Evolutionary conservation across 148 eudicot genomes (phyloP).

Genomic region (Nepenthes mirabilis): DNA sequence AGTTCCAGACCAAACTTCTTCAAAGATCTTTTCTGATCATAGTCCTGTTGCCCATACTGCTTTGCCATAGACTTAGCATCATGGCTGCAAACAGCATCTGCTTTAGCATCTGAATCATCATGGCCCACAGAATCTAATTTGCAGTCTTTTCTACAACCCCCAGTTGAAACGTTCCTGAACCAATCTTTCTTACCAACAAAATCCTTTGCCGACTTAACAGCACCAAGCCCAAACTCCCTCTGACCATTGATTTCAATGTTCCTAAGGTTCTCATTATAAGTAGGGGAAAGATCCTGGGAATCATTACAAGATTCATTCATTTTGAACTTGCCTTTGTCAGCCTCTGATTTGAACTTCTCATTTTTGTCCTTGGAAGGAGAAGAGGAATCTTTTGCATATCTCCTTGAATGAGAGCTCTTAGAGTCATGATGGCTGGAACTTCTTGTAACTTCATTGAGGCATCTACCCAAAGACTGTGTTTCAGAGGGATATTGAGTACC

Average conservation of each 20-base stretch:
- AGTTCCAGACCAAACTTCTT: conserved; percentile 30
- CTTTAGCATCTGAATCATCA: conserved; percentile 22
- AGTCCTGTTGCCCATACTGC: conserved; percentile 19
- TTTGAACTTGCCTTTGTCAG: conserved; percentile 32
- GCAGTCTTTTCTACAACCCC: conserved; percentile 16
- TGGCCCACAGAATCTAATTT: conserved; percentile 16
- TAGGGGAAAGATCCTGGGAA: conserved; percentile 19
- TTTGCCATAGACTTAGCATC: conserved; percentile 15
- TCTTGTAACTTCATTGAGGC: conserved; percentile 17
- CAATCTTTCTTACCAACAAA: conserved; percentile 13
- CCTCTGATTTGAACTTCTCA: conserved; percentile 18
- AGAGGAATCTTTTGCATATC: conserved; percentile 29
- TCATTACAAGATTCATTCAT: conserved; percentile 34
- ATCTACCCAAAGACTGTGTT: conserved; percentile 21
- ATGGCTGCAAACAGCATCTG: conserved; percentile 13
- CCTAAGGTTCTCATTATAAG: conserved; percentile 27
- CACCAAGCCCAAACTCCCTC: conserved; percentile 24
- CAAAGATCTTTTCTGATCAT: conserved; percentile 26
- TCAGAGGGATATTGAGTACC: conserved; percentile 14
- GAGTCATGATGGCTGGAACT: conserved; percentile 14
- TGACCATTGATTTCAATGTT: conserved; percentile 29
- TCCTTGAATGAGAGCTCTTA: conserved; percentile 17
- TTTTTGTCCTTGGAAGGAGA: conserved; percentile 35
- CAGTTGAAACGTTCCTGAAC: conserved; percentile 13
- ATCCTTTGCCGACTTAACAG: conserved; percentile 20